Conservation (phyloP, 1,139 yeast genomes). For the Dujonia santamariae region DNA sequence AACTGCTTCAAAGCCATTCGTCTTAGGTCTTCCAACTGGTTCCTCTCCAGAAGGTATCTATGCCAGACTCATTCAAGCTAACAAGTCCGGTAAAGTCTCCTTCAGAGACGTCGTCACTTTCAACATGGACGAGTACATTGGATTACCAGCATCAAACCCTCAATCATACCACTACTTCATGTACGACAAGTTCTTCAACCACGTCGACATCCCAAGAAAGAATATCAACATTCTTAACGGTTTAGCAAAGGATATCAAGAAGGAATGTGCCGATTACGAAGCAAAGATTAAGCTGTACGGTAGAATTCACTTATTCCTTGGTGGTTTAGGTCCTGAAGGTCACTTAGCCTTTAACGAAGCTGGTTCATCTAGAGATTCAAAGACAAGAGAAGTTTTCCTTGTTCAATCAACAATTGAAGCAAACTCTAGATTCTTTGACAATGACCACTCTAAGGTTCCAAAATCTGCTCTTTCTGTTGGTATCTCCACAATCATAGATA, state of each 20-base stretch:
- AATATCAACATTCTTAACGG: constrained; percentile 61
- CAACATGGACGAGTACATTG: constrained; percentile 63
- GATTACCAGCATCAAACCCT: constrained; percentile 44
- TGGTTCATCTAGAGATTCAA: constrained; percentile 48
- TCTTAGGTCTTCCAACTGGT: constrained; percentile 63
- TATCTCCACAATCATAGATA: constrained; percentile 58
- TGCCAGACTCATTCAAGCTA: constrained; percentile 43
- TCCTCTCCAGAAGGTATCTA: constrained; percentile 64
- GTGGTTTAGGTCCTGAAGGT: constrained; percentile 66
- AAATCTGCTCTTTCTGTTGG: constrained; percentile 56
- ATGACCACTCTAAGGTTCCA: constrained; percentile 50
- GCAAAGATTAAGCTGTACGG: constrained; percentile 48
- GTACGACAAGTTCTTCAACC: constrained; percentile 58
- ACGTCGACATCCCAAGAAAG: constrained; percentile 52
- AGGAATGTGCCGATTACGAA: constrained; percentile 53
- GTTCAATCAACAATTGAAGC: constrained; percentile 55
- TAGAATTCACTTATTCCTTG: constrained; percentile 54
- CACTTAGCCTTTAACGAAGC: constrained; percentile 65
- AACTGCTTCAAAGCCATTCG: constrained; percentile 48
- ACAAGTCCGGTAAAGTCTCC: constrained; percentile 42
- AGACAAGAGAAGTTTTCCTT: constrained; percentile 48
- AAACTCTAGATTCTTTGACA: constrained; percentile 53
- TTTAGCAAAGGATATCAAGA: constrained; percentile 40
- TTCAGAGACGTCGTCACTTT: constrained; percentile 58
- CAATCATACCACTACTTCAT: constrained; percentile 63